Percentiles rank a stretch among this genome's conserved stretches.
These are phyloP conservation scores for Cyberlindnera americana DNA, from an alignment of 805 yeast species.

Conservation along the genomic window DNA sequence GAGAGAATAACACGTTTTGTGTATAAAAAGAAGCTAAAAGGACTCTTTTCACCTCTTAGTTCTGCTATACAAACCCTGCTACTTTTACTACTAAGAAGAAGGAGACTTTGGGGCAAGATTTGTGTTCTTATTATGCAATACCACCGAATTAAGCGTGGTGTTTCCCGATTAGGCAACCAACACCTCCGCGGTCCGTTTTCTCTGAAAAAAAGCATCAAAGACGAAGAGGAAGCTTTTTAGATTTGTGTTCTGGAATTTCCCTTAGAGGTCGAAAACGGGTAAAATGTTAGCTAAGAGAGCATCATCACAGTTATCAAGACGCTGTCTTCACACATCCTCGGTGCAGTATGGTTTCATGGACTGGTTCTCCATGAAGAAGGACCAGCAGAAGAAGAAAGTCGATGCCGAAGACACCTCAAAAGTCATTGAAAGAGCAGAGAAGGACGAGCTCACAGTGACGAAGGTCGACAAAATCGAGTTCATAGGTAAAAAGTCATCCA, in stretches of 20 bases:
- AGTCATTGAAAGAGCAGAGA: constrained; percentile 35
- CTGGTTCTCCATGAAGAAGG: constrained; percentile 36
- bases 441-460: constrained; percentile 25
- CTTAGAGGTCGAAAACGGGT: too few species aligned
- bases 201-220: too few species aligned
- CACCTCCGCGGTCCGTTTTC: neutral
- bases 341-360: constrained; percentile 33
- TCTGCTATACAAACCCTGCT: too few species aligned
- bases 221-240: too few species aligned
- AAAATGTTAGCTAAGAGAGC: constrained; percentile 10
- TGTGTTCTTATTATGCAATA: too few species aligned
- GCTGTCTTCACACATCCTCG: constrained; percentile 26
- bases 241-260: too few species aligned
- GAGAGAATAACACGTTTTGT: too few species aligned
- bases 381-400: constrained; percentile 23
- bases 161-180: constrained; percentile 19
- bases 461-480: constrained; percentile 26
- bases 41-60: too few species aligned
- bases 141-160: neutral
- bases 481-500: constrained; percentile 21
- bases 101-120: too few species aligned
- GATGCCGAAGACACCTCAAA: constrained; percentile 26
- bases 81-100: too few species aligned
- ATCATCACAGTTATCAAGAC: constrained; percentile 15
- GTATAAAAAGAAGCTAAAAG: too few species aligned